Base-by-base conservation (phyloP, 1,284 basidiomycete genomes). In the Sanghuangporus weigelae region DNA sequence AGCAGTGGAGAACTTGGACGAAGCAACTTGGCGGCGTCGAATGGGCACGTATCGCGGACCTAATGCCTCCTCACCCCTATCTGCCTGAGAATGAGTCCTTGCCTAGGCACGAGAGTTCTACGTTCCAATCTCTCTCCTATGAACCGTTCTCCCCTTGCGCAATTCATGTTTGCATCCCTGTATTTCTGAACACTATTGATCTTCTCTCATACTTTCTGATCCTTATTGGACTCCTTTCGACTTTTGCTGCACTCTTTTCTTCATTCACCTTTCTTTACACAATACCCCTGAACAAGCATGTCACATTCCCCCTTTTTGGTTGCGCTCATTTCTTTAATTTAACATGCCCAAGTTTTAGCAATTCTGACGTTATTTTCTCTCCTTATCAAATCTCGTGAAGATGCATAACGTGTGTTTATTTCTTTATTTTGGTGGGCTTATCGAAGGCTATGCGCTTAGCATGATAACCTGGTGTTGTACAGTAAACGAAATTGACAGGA, bases 401-500 rank as follows among this genome's bases (percentile, higher is more conserved):
- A 44, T 53, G 49, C 49, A 12, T 42, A 40, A 60, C 31, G 50
- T 36, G 23, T 53, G n/a, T 53, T 49, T 42, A 53, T 38, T 46
- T 46, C 57, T 59, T 59, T 35, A 26, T 19, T 48, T 31, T 60
- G 7, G 35, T 40, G 36, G 31, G 21, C 53, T 54, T n/a, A 40
- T 51, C 44, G 39, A 46, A 19, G 51, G 50, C 46, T 40, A 61
- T 51, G 39, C 39, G 23, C 39, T 55, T 31, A 40, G 57, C 40
- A 31, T 57, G 48, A 50, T 63, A 44, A 19, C 62, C 55, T 51
- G 62, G 50, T 63, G 62, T 63, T 63, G 62, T 63, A 63, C 46
- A 63, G n/a, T 63, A 63, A 46, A 50, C 19, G 19, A 23, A 10
- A 21, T 54, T 36, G 36, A 10, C 53, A 54, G 36, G 36, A 35